Conservation (phyloP, 805 yeast species). For the Metschnikowia anglica region DNA sequence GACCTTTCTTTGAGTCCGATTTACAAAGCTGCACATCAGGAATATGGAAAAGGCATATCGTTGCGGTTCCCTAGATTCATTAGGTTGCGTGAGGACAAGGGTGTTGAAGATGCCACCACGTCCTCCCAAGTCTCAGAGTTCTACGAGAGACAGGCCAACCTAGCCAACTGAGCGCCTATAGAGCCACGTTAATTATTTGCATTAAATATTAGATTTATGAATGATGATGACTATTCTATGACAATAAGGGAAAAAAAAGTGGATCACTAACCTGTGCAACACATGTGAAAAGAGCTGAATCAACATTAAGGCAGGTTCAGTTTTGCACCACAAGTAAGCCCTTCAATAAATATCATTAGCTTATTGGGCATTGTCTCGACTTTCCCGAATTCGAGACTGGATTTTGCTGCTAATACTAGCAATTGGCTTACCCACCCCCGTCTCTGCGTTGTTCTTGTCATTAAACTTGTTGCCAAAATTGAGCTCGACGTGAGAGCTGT, state of each 20-base stretch:
- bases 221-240: neutral
- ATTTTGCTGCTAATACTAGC: slow-evolving; percentile 32
- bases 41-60: slow-evolving; percentile 80
- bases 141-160: slow-evolving; percentile 66
- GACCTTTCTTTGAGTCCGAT: slow-evolving; percentile 86
- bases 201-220: neutral
- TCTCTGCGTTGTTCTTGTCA: slow-evolving; percentile 2
- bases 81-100: slow-evolving; percentile 81
- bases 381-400: slow-evolving; percentile 36
- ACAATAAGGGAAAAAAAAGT: too few species aligned
- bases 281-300: neutral
- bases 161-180: slow-evolving; percentile 19
- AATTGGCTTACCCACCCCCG: slow-evolving; percentile 5
- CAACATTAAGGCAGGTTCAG: neutral
- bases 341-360: neutral
- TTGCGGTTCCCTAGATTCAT: slow-evolving; percentile 86
- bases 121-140: slow-evolving; percentile 82
- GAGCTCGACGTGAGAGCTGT: slow-evolving; percentile 32
- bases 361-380: slow-evolving; percentile 24
- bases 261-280: neutral
- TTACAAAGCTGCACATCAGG: slow-evolving; percentile 77
- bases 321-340: neutral
- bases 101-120: slow-evolving; percentile 80
- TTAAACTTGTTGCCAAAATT: slow-evolving; percentile 25
- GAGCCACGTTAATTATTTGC: neutral